Evolutionary conservation across 768 basidiomycete genomes (phyloP).

Genomic region (Suillus hirtellus): DNA sequence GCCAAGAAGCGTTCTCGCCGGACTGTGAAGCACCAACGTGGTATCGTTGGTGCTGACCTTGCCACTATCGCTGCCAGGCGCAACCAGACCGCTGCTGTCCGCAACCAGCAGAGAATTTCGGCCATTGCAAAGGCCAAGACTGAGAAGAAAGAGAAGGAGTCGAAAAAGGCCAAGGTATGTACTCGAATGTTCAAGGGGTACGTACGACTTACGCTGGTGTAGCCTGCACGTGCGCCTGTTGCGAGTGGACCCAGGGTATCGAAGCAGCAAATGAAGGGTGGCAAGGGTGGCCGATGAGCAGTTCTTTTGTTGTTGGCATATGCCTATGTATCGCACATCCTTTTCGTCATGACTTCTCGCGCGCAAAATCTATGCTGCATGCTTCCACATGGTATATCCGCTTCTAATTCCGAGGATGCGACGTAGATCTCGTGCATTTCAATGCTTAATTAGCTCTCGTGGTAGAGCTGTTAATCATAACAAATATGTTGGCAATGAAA

Average conservation of each 20-base stretch:
- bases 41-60: slow-evolving; percentile 96
- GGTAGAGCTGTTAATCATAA: not conserved
- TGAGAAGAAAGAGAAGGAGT: slow-evolving; percentile 96
- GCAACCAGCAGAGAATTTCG: slow-evolving; percentile 75
- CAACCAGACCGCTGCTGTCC: slow-evolving; percentile 86
- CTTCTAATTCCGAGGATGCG: not conserved
- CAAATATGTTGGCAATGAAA: not conserved
- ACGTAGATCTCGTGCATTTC: not conserved
- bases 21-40: slow-evolving; percentile 97
- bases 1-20: slow-evolving; percentile 98
- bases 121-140: slow-evolving; percentile 94
- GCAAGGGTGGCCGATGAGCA: slow-evolving; percentile 70
- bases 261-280: slow-evolving; percentile 96
- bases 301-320: slow-evolving; percentile 9
- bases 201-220: slow-evolving; percentile 15
- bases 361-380: slow-evolving; percentile 16
- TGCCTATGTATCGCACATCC: slow-evolving; percentile 28
- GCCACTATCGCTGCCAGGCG: slow-evolving; percentile 88
- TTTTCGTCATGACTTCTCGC: slow-evolving; percentile 19
- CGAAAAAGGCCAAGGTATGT: slow-evolving; percentile 82
- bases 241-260: slow-evolving; percentile 80
- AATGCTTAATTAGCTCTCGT: not conserved
- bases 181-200: not conserved
- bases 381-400: not conserved
- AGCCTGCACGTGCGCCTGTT: slow-evolving; percentile 58